phyloP scores from a whole-genome alignment of 2,329 filamentous ascomycete genomes.

The Diaporthe eres region DNA sequence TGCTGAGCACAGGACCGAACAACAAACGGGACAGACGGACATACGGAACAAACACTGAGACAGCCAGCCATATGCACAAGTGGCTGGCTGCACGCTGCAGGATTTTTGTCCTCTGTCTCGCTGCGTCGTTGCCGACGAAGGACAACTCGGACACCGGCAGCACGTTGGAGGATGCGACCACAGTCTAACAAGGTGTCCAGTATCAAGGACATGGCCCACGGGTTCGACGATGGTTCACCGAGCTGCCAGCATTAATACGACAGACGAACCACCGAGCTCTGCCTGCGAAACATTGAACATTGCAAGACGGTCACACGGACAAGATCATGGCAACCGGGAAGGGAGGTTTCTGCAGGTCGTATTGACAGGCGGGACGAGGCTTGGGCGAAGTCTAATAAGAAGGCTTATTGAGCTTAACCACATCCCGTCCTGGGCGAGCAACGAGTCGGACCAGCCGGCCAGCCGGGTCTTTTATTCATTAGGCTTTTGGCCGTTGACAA shows the following conservation, averaged over 20 bases:
- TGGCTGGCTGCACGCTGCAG: conserved; percentile 4
- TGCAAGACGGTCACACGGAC: conserved; percentile 7
- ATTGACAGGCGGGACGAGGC: conserved; percentile 18
- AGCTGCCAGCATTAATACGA: background rate
- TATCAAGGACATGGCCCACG: background rate
- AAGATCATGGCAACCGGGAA: background rate
- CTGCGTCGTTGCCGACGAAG: conserved; percentile 13
- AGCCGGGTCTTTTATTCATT: background rate
- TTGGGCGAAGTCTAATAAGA: conserved; percentile 14
- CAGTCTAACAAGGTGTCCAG: background rate
- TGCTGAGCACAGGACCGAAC: background rate
- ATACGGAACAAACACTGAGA: conserved; percentile 18
- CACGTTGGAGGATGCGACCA: conserved; percentile 10
- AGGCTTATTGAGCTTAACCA: conserved; percentile 18
- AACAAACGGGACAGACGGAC: background rate
- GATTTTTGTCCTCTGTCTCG: background rate
- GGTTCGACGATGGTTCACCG: background rate
- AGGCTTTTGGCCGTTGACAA: background rate
- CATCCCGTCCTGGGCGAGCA: background rate
- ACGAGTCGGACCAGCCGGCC: background rate
- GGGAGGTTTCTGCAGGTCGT: conserved; percentile 7
- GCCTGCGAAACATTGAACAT: background rate
- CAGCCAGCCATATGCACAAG: conserved; percentile 15
- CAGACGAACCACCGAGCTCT: background rate
- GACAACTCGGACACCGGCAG: conserved; percentile 2